Evolutionary conservation across 2,329 filamentous ascomycete species (phyloP), one percentile per base, ranked within the genome.

Genomic region (Penicillium sp.): DNA sequence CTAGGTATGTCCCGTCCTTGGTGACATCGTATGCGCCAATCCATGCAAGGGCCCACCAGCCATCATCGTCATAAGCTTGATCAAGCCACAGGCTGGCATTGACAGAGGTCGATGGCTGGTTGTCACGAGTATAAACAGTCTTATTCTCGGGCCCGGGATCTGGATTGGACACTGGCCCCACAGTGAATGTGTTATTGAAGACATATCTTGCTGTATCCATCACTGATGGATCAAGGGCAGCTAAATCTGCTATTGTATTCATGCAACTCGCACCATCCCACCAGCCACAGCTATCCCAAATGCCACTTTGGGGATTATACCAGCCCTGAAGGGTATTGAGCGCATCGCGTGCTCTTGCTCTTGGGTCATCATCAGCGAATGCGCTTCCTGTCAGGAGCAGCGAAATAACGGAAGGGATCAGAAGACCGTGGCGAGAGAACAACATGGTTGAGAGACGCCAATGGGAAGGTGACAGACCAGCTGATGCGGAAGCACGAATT

Each of bases 221-320:
- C 52, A 72, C 71, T 18, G 61, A 71, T 43, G 62, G 64, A 53
- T 76, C 73, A 29, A 73, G 46, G 1, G 70, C 69, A 8, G 76
- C 76, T 24, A 83, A 71, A 54, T 89, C 84, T 50, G 80, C 82
- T 18, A 90, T 71, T 3, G 79, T 80, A 0, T 85, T 88, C 57
- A 90, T 74, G 55, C 80, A 80, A 66, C 89, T 90, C 43, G 83
- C 88, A 51, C 82, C 81, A 66, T 90, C 89, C 88, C 88, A 91
- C 88, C 88, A 91, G n/a, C 81, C 81, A 8, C 81, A 79, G 0
- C 81, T 81, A 53, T 83, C 73, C 85, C 85, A 90, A 13, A 89
- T 75, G 4, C 88, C 88, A 1, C 79, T 84, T 5, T 68, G 66
- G 3, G 72, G 55, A 65, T 87, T 81, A 69, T 89, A 89, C 81